Conservation (phyloP, 345 rosid genomes). For the Nephelium lappaceum region DNA sequence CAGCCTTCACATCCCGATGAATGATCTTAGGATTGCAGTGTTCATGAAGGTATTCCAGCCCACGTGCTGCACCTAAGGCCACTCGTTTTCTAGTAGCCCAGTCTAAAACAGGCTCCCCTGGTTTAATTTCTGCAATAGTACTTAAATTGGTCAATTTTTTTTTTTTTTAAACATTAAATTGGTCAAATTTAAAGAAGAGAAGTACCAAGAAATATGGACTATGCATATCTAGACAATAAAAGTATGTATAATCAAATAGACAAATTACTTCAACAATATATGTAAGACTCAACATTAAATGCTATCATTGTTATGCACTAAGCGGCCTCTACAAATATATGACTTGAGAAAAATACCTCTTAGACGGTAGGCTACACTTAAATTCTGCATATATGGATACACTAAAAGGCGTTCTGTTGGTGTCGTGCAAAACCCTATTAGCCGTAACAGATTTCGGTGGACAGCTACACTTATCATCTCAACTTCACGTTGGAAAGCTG, state of each 20-base stretch:
- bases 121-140: conserved; percentile 68
- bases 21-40: conserved; percentile 97
- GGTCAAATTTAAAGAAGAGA: conserved; percentile 12
- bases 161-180: no score
- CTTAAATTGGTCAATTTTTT: conserved; percentile 17
- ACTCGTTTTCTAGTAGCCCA: conserved; percentile 86
- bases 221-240: neutral
- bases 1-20: conserved; percentile 98
- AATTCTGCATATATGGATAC: conserved; percentile 93
- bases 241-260: neutral
- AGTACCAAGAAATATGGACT: neutral
- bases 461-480: conserved; percentile 99
- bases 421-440: conserved; percentile 95
- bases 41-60: conserved; percentile 95
- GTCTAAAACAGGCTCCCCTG: conserved; percentile 73
- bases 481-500: conserved; percentile 94
- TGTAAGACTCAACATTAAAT: neutral
- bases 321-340: neutral
- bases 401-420: conserved; percentile 91
- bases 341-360: conserved; percentile 54
- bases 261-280: neutral
- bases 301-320: neutral
- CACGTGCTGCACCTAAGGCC: conserved; percentile 93
- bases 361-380: conserved; percentile 86
- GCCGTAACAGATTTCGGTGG: conserved; percentile 79